These are phyloP conservation scores for Ashbya aceris DNA, from an alignment of 1,139 yeast genomes.

Conservation along the genomic window DNA sequence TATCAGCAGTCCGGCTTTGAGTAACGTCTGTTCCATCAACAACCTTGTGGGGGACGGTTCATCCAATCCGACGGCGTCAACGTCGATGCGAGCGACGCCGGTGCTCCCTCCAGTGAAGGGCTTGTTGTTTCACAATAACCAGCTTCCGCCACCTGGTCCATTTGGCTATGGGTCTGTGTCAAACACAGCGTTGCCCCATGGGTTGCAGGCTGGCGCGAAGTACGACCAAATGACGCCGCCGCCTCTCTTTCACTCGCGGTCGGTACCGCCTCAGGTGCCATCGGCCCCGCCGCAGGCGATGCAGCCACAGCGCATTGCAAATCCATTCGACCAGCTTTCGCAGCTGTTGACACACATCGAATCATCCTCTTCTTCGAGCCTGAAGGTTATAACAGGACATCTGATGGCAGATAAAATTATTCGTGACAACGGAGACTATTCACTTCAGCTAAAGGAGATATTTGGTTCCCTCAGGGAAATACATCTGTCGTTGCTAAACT, in stretches of 20 bases:
- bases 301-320: not conserved
- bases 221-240: not conserved
- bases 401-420: slow-evolving; percentile 4
- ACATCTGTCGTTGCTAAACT: slow-evolving; percentile 5
- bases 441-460: slow-evolving; percentile 7
- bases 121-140: slow-evolving; percentile 1
- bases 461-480: slow-evolving; percentile 4
- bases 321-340: slow-evolving; percentile 1
- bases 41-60: slow-evolving; percentile 2
- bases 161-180: not conserved
- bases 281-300: not conserved
- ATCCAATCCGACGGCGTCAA: not conserved
- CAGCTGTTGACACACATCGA: slow-evolving; percentile 3
- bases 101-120: slow-evolving; percentile 3
- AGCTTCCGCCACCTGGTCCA: slow-evolving; percentile 1
- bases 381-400: slow-evolving; percentile 4
- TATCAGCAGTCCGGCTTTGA: not conserved
- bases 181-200: not conserved
- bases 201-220: not conserved
- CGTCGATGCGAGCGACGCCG: slow-evolving; percentile 2
- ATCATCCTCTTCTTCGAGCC: slow-evolving; percentile 1
- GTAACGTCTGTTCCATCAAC: slow-evolving; percentile 2
- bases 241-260: not conserved
- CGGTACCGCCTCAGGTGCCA: not conserved
- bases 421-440: slow-evolving; percentile 7